A percentile compares a stretch with the other conserved stretches of the same genome.
These are phyloP conservation scores for Candida chilensis DNA, from an alignment of 805 yeast species.

Conservation along the genomic window DNA sequence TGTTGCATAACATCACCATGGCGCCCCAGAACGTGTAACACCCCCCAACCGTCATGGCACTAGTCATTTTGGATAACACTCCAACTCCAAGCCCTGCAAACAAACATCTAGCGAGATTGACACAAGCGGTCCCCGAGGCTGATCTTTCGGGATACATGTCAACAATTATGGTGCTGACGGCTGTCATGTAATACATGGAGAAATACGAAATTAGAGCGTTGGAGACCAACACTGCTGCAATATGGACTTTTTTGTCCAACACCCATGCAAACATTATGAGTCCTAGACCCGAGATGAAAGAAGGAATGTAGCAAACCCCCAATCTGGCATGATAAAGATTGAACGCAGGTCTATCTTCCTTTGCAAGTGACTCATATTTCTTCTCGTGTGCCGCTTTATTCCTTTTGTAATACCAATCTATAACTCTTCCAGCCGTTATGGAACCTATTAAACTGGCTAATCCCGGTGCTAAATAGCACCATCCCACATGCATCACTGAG, in stretches of 20 bases:
- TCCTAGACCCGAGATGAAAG: conserved; percentile 27
- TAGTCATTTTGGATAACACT: conserved; percentile 52
- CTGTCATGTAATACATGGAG: conserved; percentile 48
- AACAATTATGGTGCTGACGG: conserved; percentile 59
- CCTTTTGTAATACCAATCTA: conserved; percentile 41
- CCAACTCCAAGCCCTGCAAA: conserved; percentile 65
- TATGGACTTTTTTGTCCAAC: conserved; percentile 31
- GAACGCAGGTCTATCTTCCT: conserved; percentile 27
- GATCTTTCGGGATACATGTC: conserved; percentile 65
- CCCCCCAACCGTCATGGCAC: conserved; percentile 59
- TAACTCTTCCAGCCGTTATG: conserved; percentile 41
- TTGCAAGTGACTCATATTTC: conserved; percentile 7
- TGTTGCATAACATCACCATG: no score
- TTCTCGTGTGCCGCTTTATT: conserved; percentile 17
- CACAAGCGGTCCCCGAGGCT: conserved; percentile 66
- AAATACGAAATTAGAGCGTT: conserved; percentile 49
- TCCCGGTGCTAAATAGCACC: conserved; percentile 71
- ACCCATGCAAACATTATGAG: conserved; percentile 69
- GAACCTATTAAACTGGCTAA: conserved; percentile 56
- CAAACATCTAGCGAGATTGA: conserved; percentile 68
- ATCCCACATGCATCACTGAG: conserved; percentile 50
- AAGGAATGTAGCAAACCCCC: conserved; percentile 32
- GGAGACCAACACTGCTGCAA: conserved; percentile 49
- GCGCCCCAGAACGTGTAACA: conserved; percentile 70
- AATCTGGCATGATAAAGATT: conserved; percentile 50